phyloP scores from a whole-genome alignment of 176 grass and related monocot genomes.

The Coix lacrymajobi region DNA sequence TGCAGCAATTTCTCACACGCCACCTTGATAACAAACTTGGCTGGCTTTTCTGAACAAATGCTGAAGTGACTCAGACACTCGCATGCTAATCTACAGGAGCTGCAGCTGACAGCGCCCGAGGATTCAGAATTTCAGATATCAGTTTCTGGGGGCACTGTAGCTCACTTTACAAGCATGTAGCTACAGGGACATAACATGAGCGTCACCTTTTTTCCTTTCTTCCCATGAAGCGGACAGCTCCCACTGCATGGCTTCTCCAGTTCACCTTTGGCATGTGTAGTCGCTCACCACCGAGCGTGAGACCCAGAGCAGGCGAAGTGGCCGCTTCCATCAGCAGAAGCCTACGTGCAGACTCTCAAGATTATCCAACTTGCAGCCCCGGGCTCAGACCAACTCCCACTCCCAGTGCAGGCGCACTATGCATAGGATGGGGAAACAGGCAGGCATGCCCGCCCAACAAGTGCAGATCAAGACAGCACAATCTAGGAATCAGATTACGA shows the following conservation, averaged over 20 bases:
- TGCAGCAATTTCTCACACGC: not conserved
- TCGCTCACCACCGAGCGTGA: not conserved
- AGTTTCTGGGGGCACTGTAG: slow-evolving; percentile 9
- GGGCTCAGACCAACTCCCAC: slow-evolving; percentile 25
- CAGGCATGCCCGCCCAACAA: slow-evolving; percentile 29
- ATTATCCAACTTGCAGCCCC: slow-evolving; percentile 28
- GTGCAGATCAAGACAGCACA: slow-evolving; percentile 52
- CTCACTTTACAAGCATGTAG: slow-evolving; percentile 16
- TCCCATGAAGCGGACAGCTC: slow-evolving; percentile 39
- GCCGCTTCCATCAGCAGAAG: slow-evolving; percentile 27
- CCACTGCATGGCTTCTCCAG: slow-evolving; percentile 16
- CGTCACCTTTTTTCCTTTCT: slow-evolving; percentile 28
- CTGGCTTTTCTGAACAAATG: not conserved
- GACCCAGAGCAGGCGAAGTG: slow-evolving; percentile 19
- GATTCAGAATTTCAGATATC: slow-evolving; percentile 29
- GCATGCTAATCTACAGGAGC: slow-evolving; percentile 24
- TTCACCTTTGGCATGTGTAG: slow-evolving; percentile 3
- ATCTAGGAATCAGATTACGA: slow-evolving; percentile 35
- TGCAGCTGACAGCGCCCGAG: slow-evolving; percentile 4
- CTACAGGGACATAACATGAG: slow-evolving; percentile 5
- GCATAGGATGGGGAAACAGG: slow-evolving; percentile 28
- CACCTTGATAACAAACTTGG: not conserved
- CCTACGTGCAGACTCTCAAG: slow-evolving; percentile 37
- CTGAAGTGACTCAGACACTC: slow-evolving; percentile 2
- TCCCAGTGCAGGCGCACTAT: slow-evolving; percentile 18